Conservation (phyloP, 371 early-diverging fungal genomes). For the Lichtheimia ornata region DNA sequence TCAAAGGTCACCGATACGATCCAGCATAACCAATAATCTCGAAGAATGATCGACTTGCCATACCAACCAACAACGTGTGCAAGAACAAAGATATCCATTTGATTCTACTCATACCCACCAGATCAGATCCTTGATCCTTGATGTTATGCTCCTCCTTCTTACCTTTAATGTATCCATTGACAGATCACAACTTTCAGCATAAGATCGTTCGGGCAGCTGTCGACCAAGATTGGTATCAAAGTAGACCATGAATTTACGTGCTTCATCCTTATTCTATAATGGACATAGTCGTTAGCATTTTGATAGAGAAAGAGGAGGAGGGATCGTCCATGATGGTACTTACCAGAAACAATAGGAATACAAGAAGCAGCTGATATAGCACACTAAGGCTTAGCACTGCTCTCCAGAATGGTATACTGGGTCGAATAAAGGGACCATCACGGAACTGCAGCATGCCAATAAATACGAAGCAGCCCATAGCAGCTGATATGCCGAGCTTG, state of each 20-base stretch:
- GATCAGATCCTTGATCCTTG: neutral
- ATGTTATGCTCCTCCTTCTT: neutral
- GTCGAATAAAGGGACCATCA: conserved; percentile 94
- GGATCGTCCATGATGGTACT: no score
- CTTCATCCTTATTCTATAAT: conserved; percentile 80
- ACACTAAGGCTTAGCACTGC: conserved; percentile 83
- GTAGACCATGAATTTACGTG: conserved; percentile 75
- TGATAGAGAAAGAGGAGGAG: no score
- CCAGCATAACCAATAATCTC: conserved; percentile 96
- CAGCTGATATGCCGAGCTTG: conserved; percentile 70
- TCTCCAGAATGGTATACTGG: conserved; percentile 95
- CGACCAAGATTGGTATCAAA: conserved; percentile 83
- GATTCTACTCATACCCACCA: conserved; percentile 47
- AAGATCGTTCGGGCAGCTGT: conserved; percentile 86
- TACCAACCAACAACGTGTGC: conserved; percentile 97
- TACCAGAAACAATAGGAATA: conserved; percentile 91
- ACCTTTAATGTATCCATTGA: conserved; percentile 76
- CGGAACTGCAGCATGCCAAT: conserved; percentile 88
- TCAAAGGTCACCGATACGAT: conserved; percentile 93
- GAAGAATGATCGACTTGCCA: conserved; percentile 87
- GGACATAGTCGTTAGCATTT: neutral
- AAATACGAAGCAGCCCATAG: conserved; percentile 73
- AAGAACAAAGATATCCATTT: conserved; percentile 92
- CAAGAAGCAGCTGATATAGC: conserved; percentile 83
- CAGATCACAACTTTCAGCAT: conserved; percentile 87